A percentile compares a stretch with the other conserved stretches of the same genome.
phyloP scores from a whole-genome alignment of 108 stramenopile species.

The Chaetoceros tenuissimus region DNA sequence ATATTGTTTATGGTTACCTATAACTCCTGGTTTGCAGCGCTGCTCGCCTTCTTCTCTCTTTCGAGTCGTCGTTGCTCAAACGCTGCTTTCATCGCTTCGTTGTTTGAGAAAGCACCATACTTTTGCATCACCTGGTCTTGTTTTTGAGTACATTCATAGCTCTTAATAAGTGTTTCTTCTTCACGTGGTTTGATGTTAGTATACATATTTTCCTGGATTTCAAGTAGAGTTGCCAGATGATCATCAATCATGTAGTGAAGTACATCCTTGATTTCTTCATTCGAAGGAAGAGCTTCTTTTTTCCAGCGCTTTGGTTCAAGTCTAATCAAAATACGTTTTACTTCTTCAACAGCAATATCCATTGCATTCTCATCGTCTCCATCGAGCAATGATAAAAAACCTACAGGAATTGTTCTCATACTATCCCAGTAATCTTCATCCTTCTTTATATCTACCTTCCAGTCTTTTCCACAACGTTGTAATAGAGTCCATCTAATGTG shows the following conservation, averaged over 20 bases:
- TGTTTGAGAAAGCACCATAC: slow-evolving; percentile 9
- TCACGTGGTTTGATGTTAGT: slow-evolving; percentile 2
- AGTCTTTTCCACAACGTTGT: slow-evolving; percentile 1
- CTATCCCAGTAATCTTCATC: slow-evolving; percentile 18
- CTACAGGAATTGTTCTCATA: slow-evolving; percentile 13
- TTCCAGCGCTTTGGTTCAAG: slow-evolving; percentile 13
- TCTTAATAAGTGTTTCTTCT: slow-evolving; percentile 8
- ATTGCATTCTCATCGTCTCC: slow-evolving; percentile 1
- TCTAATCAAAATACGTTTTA: slow-evolving; percentile 3
- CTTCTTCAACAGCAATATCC: neutral
- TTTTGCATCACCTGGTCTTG: slow-evolving; percentile 13
- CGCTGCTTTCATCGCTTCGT: slow-evolving; percentile 6
- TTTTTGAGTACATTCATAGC: slow-evolving; percentile 13
- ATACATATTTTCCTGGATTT: slow-evolving; percentile 11
- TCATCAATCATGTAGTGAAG: slow-evolving; percentile 6
- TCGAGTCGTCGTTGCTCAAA: neutral
- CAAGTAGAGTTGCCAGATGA: slow-evolving; percentile 8
- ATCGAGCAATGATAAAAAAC: slow-evolving; percentile 9
- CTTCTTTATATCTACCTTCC: slow-evolving; percentile 11
- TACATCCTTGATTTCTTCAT: slow-evolving; percentile 3
- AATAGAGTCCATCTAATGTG: slow-evolving; percentile 11
- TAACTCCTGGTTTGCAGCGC: neutral
- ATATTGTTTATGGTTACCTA: too few species aligned
- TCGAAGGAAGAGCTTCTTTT: slow-evolving; percentile 4
- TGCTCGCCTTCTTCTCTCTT: neutral